These are phyloP conservation scores for Starmerella vaccinii DNA, from an alignment of 805 yeast species.

Conservation along the genomic window DNA sequence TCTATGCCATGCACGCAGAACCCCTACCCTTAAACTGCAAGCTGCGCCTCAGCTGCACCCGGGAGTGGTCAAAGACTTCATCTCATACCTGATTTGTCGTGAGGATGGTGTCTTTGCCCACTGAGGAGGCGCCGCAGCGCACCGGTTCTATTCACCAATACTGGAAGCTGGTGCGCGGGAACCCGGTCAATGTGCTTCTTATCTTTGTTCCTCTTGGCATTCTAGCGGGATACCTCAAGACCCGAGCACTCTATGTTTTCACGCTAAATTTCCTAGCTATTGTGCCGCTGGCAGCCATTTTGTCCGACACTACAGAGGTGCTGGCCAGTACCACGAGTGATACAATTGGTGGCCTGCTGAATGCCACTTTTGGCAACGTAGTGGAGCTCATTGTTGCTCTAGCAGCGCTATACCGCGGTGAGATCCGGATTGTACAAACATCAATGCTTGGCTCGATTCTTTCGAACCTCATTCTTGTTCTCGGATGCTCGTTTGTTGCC, in stretches of 20 bases:
- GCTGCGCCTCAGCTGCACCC: constrained; percentile 2
- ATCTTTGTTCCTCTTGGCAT: constrained; percentile 86
- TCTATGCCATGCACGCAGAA: background rate
- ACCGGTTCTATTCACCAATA: constrained; percentile 6
- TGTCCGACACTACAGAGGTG: constrained; percentile 91
- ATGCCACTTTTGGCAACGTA: constrained; percentile 97
- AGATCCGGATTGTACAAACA: constrained; percentile 90
- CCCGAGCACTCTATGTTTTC: constrained; percentile 50
- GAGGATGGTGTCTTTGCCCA: background rate
- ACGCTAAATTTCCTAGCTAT: constrained; percentile 77
- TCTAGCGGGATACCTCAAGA: constrained; percentile 50
- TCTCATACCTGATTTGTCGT: background rate
- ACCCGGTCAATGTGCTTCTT: constrained; percentile 54
- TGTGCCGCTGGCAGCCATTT: constrained; percentile 79
- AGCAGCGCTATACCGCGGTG: constrained; percentile 76
- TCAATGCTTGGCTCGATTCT: constrained; percentile 92
- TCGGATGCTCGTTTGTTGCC: constrained; percentile 90
- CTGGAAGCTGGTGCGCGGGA: constrained; percentile 15
- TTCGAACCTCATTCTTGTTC: constrained; percentile 75
- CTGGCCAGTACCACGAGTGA: constrained; percentile 79
- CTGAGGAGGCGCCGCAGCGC: background rate
- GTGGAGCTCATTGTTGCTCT: constrained; percentile 91
- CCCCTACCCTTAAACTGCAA: background rate
- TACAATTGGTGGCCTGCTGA: constrained; percentile 84
- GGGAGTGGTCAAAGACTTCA: background rate